These are phyloP conservation scores for Diplocarpon rosae DNA, from an alignment of 2,329 filamentous ascomycete genomes.

Conservation along the genomic window DNA sequence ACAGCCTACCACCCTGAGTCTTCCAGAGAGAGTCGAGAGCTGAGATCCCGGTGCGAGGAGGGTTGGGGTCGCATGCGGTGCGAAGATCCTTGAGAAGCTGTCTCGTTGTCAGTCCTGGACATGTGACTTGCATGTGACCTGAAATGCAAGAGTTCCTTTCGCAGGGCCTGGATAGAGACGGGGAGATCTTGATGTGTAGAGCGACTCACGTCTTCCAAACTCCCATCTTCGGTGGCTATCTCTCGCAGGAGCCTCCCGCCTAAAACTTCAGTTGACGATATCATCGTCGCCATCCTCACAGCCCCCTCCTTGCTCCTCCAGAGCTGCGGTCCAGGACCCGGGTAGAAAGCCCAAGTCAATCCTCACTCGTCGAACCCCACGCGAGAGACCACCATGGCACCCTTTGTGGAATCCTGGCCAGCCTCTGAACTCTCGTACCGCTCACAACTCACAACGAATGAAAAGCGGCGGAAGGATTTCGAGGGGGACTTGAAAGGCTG, in stretches of 20 bases:
- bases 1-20: slow-evolving; percentile 39
- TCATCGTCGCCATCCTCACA: slow-evolving; percentile 5
- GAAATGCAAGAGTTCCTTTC: not conserved
- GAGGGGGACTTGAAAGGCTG: slow-evolving; percentile 43
- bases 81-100: slow-evolving; percentile 10
- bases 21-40: slow-evolving; percentile 37
- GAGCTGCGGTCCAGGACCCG: no score
- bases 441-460: slow-evolving; percentile 36
- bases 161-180: no score
- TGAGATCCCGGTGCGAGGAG: slow-evolving; percentile 26
- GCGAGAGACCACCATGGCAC: slow-evolving; percentile 37
- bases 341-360: not conserved
- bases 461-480: slow-evolving; percentile 38
- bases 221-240: slow-evolving; percentile 40
- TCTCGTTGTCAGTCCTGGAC: not conserved
- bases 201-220: slow-evolving; percentile 44
- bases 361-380: not conserved
- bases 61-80: slow-evolving; percentile 1
- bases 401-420: slow-evolving; percentile 45
- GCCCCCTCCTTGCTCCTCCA: not conserved
- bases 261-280: slow-evolving; percentile 20
- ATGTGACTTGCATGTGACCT: slow-evolving; percentile 6
- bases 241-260: slow-evolving; percentile 43
- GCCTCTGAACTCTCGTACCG: slow-evolving; percentile 38
- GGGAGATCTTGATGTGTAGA: not conserved